These are phyloP conservation scores for Thraustochytrium sp. DNA, from an alignment of 352 stramenopile genomes.

Conservation along the genomic window DNA sequence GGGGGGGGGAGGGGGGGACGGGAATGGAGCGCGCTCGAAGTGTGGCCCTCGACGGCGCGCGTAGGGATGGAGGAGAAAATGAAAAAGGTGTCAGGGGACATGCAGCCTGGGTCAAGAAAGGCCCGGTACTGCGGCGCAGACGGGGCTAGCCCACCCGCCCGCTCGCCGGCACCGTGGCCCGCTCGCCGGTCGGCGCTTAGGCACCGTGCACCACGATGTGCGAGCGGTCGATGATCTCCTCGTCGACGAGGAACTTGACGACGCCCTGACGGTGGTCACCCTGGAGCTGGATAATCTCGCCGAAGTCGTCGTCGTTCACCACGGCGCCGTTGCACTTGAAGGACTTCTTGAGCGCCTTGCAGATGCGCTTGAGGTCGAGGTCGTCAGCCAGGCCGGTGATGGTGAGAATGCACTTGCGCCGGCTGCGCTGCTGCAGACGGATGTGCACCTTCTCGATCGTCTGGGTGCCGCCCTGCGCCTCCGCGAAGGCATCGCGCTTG, in stretches of 20 bases:
- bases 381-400: constrained; percentile 94
- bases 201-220: constrained; percentile 89
- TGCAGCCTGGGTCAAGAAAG: not conserved
- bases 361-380: constrained; percentile 97
- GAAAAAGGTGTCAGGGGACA: too few relatives aligned
- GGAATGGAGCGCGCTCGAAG: too few relatives aligned
- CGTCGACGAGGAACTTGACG: constrained; percentile 95
- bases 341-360: constrained; percentile 99
- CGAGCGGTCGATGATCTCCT: constrained; percentile 92
- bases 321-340: constrained; percentile 99
- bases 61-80: too few relatives aligned
- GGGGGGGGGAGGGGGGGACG: too few relatives aligned
- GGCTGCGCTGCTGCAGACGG: constrained; percentile 98
- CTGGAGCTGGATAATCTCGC: constrained; percentile 98
- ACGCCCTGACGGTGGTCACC: constrained; percentile 98
- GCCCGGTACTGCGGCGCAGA: not conserved
- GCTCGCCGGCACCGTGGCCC: not conserved
- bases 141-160: too few relatives aligned
- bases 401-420: constrained; percentile 98
- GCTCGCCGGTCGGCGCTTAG: too few relatives aligned
- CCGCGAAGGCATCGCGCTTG: constrained; percentile 40
- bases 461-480: constrained; percentile 1
- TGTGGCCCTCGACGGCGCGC: too few relatives aligned
- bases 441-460: constrained; percentile 66
- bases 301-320: constrained; percentile 92